A percentile compares a stretch with the other conserved stretches of the same genome.
Conservation (phyloP, 345 rosid genomes). For the Gossypium thurberi region DNA sequence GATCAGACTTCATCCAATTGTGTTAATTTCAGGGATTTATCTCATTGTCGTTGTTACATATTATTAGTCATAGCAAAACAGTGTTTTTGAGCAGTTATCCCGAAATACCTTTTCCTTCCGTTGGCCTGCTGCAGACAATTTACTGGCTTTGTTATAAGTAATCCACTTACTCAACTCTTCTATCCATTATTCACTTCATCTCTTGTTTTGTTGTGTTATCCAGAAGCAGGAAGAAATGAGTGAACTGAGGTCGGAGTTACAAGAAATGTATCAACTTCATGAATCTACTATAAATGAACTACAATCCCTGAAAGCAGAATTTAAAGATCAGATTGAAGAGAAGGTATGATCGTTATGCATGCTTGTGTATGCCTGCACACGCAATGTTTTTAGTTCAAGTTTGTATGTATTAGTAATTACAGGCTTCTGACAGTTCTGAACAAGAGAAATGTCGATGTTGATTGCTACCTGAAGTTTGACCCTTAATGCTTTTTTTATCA, state of each 20-base stretch:
- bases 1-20: neutral
- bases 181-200: neutral
- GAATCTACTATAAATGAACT: slow-evolving; percentile 45
- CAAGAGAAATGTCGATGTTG: neutral
- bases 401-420: neutral
- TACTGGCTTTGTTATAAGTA: neutral
- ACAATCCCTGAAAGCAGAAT: slow-evolving; percentile 51
- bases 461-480: neutral
- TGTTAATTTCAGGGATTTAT: neutral
- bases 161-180: neutral
- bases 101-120: neutral
- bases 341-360: slow-evolving; percentile 41
- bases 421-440: neutral
- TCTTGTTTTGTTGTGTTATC: slow-evolving; percentile 6
- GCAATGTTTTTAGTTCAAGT: neutral
- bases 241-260: slow-evolving; percentile 39
- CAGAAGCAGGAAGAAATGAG: slow-evolving; percentile 52
- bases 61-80: neutral
- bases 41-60: neutral
- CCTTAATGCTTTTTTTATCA: neutral
- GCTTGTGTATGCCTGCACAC: neutral
- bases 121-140: neutral
- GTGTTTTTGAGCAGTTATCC: neutral
- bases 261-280: slow-evolving; percentile 42
- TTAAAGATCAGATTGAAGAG: slow-evolving; percentile 44